Percentiles rank a stretch among this genome's conserved stretches.
Evolutionary conservation across 345 rosid genomes (phyloP).

Genomic region (Euphorbia tirucalli): DNA sequence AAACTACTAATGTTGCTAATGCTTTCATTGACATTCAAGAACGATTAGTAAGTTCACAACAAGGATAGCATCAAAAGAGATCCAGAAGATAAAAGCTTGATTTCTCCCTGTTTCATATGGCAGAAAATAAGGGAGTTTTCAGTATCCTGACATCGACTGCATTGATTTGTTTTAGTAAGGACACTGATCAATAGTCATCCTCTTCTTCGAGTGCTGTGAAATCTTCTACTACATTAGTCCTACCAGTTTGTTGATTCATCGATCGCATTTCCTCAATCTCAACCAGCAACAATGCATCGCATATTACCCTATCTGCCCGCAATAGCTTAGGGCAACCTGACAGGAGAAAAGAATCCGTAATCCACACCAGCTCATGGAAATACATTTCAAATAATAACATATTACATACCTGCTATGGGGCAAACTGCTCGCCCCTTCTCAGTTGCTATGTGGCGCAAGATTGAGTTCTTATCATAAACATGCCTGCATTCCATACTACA

Average conservation of each 20-base stretch:
- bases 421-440: constrained; percentile 39
- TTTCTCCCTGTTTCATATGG: no score
- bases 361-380: neutral
- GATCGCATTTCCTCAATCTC: constrained; percentile 78
- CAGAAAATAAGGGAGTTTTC: no score
- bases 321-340: constrained; percentile 71
- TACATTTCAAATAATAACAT: neutral
- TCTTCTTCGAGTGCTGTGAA: constrained; percentile 47
- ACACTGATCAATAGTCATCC: constrained; percentile 4
- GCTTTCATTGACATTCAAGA: no score
- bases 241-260: constrained; percentile 37
- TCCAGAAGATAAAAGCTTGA: no score
- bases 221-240: constrained; percentile 62
- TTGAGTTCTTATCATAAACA: constrained; percentile 59
- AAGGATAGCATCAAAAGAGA: no score
- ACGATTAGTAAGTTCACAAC: no score
- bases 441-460: constrained; percentile 47
- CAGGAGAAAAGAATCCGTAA: constrained; percentile 4
- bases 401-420: constrained; percentile 65
- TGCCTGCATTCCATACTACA: constrained; percentile 85
- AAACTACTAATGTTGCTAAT: no score
- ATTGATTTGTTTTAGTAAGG: neutral
- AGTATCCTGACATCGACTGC: no score
- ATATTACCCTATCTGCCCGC: constrained; percentile 41
- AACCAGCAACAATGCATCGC: constrained; percentile 53